Conservation (phyloP, 2,329 filamentous ascomycete species). For the Exophiala alcalophila region DNA sequence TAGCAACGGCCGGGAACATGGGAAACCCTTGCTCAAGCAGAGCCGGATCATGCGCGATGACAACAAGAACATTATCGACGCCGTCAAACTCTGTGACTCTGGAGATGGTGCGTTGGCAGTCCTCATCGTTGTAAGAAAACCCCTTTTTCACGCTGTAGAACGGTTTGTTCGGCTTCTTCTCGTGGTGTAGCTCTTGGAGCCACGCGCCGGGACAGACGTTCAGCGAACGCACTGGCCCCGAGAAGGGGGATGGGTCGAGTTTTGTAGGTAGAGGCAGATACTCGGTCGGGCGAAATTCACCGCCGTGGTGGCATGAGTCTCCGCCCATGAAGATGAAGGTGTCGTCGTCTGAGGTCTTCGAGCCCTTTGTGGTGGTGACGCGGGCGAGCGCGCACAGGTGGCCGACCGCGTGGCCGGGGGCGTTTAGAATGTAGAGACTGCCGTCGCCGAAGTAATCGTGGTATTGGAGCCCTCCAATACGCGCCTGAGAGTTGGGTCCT, state of each 20-base stretch:
- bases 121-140: not conserved
- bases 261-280: slow-evolving; percentile 32
- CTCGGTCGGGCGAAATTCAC: slow-evolving; percentile 33
- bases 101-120: not conserved
- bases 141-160: too few species aligned
- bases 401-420: slow-evolving; percentile 48
- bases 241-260: slow-evolving; percentile 18
- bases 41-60: not conserved
- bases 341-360: slow-evolving; percentile 27
- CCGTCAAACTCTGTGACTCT: not conserved
- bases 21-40: slow-evolving; percentile 1
- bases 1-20: slow-evolving; percentile 4
- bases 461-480: not conserved
- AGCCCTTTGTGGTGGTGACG: slow-evolving; percentile 40
- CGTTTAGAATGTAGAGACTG: slow-evolving; percentile 42
- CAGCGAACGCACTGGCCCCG: too few species aligned
- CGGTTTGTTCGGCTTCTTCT: too few species aligned
- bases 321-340: slow-evolving; percentile 52
- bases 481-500: slow-evolving; percentile 35
- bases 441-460: slow-evolving; percentile 34
- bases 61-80: slow-evolving; percentile 2
- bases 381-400: slow-evolving; percentile 52
- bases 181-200: too few species aligned
- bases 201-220: not conserved
- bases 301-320: slow-evolving; percentile 46